Conservation (phyloP, 2,329 filamentous ascomycete species). For the Emergomyces pasteurianus region DNA sequence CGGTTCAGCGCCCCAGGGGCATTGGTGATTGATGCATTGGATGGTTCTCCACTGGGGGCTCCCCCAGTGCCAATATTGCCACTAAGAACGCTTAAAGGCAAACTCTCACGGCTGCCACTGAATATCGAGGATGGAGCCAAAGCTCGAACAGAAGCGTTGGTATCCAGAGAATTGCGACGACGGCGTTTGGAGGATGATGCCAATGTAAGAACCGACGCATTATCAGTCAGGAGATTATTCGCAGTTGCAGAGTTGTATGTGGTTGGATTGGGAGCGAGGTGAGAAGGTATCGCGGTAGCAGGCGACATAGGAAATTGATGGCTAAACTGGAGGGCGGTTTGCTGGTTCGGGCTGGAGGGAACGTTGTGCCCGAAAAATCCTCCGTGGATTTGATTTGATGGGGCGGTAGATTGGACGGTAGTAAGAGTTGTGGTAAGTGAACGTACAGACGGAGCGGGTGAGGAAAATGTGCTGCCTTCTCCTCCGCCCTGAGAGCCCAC, state of each 20-base stretch:
- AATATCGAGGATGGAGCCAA: constrained; percentile 53
- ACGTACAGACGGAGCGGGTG: constrained; percentile 51
- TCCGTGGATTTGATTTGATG: constrained; percentile 35
- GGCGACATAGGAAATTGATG: constrained; percentile 50
- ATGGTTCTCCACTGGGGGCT: constrained; percentile 18
- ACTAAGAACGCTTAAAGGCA: constrained; percentile 51
- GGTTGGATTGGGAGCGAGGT: constrained; percentile 42
- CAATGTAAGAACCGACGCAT: constrained; percentile 53
- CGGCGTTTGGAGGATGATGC: constrained; percentile 53
- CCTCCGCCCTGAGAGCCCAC: constrained; percentile 55
- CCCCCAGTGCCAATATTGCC: constrained; percentile 29
- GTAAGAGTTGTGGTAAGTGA: constrained; percentile 55
- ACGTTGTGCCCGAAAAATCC: constrained; percentile 18
- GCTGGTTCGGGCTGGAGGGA: constrained; percentile 21
- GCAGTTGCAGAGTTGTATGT: constrained; percentile 51
- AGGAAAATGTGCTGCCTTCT: constrained; percentile 54
- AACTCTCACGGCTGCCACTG: constrained; percentile 51
- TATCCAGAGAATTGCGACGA: constrained; percentile 51
- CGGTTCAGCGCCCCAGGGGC: constrained; percentile 31
- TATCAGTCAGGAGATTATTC: constrained; percentile 52
- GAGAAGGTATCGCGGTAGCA: constrained; percentile 49
- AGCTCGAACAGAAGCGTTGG: constrained; percentile 54
- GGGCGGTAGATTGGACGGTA: constrained; percentile 51
- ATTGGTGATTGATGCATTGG: constrained; percentile 31
- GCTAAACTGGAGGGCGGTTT: constrained; percentile 40